Evolutionary conservation across 352 stramenopile species (phyloP).

Genomic region (Phytophthora syringae): DNA sequence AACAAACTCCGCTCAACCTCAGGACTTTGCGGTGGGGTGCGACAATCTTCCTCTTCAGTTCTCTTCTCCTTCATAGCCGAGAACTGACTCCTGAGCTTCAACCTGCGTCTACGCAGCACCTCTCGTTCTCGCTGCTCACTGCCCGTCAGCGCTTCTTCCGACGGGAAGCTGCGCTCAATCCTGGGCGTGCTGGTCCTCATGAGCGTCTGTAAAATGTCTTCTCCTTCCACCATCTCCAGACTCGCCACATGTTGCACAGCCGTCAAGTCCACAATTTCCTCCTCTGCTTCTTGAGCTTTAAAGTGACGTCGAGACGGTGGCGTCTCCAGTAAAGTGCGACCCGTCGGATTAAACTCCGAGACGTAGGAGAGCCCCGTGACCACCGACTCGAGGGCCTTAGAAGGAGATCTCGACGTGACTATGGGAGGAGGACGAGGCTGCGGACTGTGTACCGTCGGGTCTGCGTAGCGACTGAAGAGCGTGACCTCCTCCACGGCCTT

Average conservation of each 20-base stretch:
- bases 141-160: slow-evolving; percentile 46
- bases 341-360: slow-evolving; percentile 4
- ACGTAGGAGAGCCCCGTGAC: background rate
- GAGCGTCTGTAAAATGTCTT: slow-evolving; percentile 62
- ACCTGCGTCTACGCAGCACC: slow-evolving; percentile 48
- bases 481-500: slow-evolving; percentile 8
- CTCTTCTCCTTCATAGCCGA: slow-evolving; percentile 36
- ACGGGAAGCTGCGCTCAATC: slow-evolving; percentile 52
- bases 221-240: slow-evolving; percentile 72
- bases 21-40: background rate
- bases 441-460: slow-evolving; percentile 24
- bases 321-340: slow-evolving; percentile 16
- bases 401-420: background rate
- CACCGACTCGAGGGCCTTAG: background rate
- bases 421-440: background rate
- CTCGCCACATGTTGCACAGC: slow-evolving; percentile 38
- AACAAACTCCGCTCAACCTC: slow-evolving; percentile 15
- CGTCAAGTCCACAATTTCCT: slow-evolving; percentile 57
- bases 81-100: slow-evolving; percentile 49
- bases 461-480: slow-evolving; percentile 36
- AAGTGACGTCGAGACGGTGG: background rate
- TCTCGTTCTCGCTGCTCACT: slow-evolving; percentile 63
- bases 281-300: background rate
- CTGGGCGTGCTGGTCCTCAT: slow-evolving; percentile 52
- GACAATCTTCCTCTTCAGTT: background rate